Percentiles rank a stretch among this genome's conserved stretches.
Conservation (phyloP, 495 filamentous ascomycete genomes). For the Schizothecium vesticola region DNA sequence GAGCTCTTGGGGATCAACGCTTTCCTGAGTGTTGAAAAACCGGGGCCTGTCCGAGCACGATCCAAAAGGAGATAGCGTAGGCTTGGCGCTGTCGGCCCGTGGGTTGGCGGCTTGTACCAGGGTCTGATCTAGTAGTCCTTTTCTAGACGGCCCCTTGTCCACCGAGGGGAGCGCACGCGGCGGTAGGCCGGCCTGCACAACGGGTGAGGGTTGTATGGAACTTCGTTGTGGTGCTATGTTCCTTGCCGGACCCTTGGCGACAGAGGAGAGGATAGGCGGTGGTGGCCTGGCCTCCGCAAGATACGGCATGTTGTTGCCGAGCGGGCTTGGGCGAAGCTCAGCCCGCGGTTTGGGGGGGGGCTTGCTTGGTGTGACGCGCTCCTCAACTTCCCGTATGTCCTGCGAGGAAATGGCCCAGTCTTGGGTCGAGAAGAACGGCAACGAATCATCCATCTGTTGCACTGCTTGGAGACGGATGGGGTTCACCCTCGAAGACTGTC, state of each 20-base stretch:
- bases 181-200: no score
- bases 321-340: not conserved
- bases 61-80: no score
- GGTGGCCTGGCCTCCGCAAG: not conserved
- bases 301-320: not conserved
- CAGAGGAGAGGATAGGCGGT: not conserved
- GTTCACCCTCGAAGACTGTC: not conserved
- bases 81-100: not conserved
- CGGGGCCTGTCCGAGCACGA: no score
- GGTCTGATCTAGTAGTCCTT: not conserved
- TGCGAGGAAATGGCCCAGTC: conserved; percentile 44
- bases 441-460: not conserved
- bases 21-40: no score
- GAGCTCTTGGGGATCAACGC: no score
- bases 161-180: not conserved
- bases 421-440: conserved; percentile 40
- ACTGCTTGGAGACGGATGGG: not conserved
- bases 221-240: not conserved
- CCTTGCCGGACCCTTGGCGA: not conserved
- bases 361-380: conserved; percentile 18
- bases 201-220: not conserved
- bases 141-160: not conserved
- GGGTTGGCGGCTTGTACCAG: not conserved
- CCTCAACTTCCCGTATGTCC: conserved; percentile 41
- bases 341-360: not conserved